Base-by-base conservation (phyloP, 2,329 filamentous ascomycete genomes). In the Dichotomopilus funicola region DNA sequence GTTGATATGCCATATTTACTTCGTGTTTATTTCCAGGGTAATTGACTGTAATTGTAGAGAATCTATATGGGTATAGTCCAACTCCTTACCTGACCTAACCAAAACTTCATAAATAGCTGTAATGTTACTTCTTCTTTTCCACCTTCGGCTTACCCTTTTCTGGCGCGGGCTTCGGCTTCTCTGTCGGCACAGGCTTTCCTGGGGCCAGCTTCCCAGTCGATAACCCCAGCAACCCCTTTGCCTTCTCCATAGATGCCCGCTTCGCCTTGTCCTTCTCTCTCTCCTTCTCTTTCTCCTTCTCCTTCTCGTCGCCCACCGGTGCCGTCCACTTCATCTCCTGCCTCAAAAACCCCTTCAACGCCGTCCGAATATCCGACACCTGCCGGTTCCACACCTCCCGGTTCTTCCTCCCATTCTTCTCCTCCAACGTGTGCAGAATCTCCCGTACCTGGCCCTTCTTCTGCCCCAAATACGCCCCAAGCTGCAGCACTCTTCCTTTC, bases 401-500 rank as follows among this genome's bases (percentile, higher is more conserved):
- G 8, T 50, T 52, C 7, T 53, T 53, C 4, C 12, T 49, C 4
- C 36, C 13, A 36, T 56, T 49, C 7, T 4, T 13, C n/a, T 13
- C 47, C 36, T 8, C 13, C 4, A 5, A 12, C 4, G 44, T 46
- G 12, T 49, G 12, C 40, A 58, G 9, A 7, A 61, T 59, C 50
- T 61, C 59, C 10, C 52, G 40, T 1, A 46, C 19, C 6, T 27
- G 42, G 4, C 55, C 58, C 6, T 37, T 10, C 3, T 37, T 43
- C 13, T 11, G 51, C 11, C 44, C 8, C 1, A 65, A 49, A 27
- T 62, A 66, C 1, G 53, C 53, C 6, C 69, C 66, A 8, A 68
- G 51, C 19, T 67, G 64, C 53, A 68, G 9, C 5, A 68, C 56
- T 43, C 58, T 46, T 5, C 59, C 65, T 47, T 62, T 67, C 4